Percentiles rank a stretch among this genome's conserved stretches.
Evolutionary conservation across 2,329 filamentous ascomycete genomes (phyloP).

Genomic region (Neofusicoccum kwambonambiense): DNA sequence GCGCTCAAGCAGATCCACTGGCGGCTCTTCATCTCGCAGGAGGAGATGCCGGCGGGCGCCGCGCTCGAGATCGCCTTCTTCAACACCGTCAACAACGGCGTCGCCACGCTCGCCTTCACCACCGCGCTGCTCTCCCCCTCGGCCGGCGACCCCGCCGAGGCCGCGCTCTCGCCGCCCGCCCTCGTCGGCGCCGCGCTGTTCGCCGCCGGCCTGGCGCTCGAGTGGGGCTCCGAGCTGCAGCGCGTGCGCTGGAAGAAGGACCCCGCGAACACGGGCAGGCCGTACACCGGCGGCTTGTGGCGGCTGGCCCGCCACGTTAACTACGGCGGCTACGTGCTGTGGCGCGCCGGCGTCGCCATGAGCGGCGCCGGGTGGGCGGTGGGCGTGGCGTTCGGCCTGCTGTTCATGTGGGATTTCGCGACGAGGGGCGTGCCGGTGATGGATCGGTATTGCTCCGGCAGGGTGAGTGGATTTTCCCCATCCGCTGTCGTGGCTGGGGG

Average conservation of each 20-base stretch:
- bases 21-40: conserved; percentile 47
- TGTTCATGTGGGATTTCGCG: conserved; percentile 49
- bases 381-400: conserved; percentile 41
- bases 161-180: conserved; percentile 41
- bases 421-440: conserved; percentile 46
- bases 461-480: conserved; percentile 8
- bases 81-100: conserved; percentile 57
- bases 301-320: conserved; percentile 53
- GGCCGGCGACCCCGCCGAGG: too few relatives aligned
- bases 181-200: conserved; percentile 53
- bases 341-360: conserved; percentile 51
- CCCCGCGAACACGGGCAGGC: conserved; percentile 52
- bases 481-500: too few relatives aligned
- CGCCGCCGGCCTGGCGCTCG: conserved; percentile 51
- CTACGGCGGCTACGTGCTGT: conserved; percentile 54
- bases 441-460: conserved; percentile 49
- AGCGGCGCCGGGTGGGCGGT: conserved; percentile 49
- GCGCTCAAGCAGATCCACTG: conserved; percentile 59
- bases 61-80: conserved; percentile 49
- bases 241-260: conserved; percentile 53
- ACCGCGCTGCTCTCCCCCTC: neutral
- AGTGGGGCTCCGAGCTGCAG: conserved; percentile 59
- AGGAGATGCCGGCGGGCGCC: conserved; percentile 48
- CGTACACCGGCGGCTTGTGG: conserved; percentile 52
- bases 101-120: conserved; percentile 54